Base-by-base conservation (phyloP, 805 yeast species). In the Lachancea dasiensis region DNA sequence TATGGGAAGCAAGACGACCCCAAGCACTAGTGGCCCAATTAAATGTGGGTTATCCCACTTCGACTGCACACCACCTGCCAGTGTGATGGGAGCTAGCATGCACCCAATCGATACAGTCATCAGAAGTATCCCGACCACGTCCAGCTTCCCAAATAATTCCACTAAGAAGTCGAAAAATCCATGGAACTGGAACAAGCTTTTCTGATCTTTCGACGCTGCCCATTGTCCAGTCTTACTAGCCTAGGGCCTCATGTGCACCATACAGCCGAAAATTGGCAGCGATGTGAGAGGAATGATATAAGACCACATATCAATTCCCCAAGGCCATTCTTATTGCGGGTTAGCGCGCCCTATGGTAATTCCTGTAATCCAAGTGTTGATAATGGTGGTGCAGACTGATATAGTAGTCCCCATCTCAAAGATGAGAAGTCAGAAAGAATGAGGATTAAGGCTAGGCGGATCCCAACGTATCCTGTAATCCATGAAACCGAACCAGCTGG, bases 241-340 rank as follows among this genome's bases (percentile, higher is more conserved):
- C 40, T 59, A 53, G 47, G 60, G 61, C 46, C 70, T 57, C 82
- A 80, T 77, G 56, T 79, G 80, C 3, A 68, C 13, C 50, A 77
- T 62, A 50, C 79, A 70, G 4, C 48, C 45, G 6, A 79, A 47
- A 36, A 82, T 58, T 15, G 89, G 90, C n/a, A 82, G 36, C 47
- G 79, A 65, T 4, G 77, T 54, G 26, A 79, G 62, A 24, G 89
- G 89, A 68, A 77, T 73, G 46, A 82, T 79, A 49, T 79, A 77
- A 1, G 87, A 86, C 83, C 83, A 82, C 73, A 82, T 81, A 27
- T 81, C 87, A 48, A 81, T 75, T 51, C 80, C 81, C 89, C 89
- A 82, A 9, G 77, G 68, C 80, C 86, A 79, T 23, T 68, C 53
- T 5, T 45, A 34, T 9, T 38, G 3, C 23, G 63, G 63, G 19